A percentile compares a stretch with the other conserved stretches of the same genome.
phyloP scores from a whole-genome alignment of 1,284 basidiomycete genomes.

The Termitomyces sp. region DNA sequence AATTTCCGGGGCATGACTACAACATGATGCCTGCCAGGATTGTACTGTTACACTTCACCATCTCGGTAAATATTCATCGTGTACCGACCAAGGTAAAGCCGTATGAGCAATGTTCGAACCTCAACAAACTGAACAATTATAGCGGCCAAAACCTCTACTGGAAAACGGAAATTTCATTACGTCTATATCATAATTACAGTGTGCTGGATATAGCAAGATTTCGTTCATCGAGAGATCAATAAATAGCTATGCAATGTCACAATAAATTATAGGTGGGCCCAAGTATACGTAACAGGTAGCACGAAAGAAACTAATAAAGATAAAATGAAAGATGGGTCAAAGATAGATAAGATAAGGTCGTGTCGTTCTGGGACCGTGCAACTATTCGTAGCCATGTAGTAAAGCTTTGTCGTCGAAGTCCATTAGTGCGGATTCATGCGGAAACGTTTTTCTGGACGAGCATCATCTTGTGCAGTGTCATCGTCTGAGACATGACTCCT shows the following conservation, averaged over 20 bases:
- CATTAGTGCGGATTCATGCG: conserved; percentile 23
- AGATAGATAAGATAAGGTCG: conserved; percentile 7
- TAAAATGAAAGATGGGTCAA: conserved; percentile 5
- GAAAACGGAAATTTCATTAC: not conserved
- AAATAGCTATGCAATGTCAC: not conserved
- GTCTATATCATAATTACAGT: conserved; percentile 1
- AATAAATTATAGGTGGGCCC: not conserved
- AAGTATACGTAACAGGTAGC: not conserved
- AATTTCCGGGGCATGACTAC: conserved; percentile 2
- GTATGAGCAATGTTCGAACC: not conserved
- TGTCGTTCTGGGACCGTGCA: not conserved
- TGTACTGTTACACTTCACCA: not conserved
- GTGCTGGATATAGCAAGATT: not conserved
- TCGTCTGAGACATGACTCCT: conserved; percentile 32
- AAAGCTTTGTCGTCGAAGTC: not conserved
- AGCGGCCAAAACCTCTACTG: not conserved
- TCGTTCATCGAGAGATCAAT: not conserved
- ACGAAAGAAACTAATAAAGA: conserved; percentile 7
- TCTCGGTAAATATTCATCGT: conserved; percentile 5
- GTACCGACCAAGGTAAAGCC: not conserved
- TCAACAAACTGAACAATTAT: not conserved
- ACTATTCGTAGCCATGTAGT: not conserved
- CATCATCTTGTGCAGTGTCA: conserved; percentile 20
- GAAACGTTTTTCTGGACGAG: conserved; percentile 28
- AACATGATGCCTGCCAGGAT: conserved; percentile 9